Percentiles rank a stretch among this genome's conserved stretches.
Conservation (phyloP, 2,329 filamentous ascomycete genomes). For the Xylaria sp. region DNA sequence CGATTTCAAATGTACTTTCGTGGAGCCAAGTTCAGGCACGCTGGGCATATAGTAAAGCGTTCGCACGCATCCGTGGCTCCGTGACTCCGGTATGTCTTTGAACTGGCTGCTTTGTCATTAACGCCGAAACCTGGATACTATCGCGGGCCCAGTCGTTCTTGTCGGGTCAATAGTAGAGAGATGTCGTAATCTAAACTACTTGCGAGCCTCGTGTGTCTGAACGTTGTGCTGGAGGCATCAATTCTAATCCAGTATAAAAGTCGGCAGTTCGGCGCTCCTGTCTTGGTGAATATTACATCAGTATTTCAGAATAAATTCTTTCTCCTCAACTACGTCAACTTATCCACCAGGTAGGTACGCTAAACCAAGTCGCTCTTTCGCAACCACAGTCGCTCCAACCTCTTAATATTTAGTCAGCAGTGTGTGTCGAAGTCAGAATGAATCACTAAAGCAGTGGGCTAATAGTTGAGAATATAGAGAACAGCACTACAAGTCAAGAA, state of each 20-base stretch:
- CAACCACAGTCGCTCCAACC: not conserved
- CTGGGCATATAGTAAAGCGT: not conserved
- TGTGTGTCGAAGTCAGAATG: not conserved
- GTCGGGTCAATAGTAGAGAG: not conserved
- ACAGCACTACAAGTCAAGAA: not conserved
- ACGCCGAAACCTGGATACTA: conserved; percentile 8
- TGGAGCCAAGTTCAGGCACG: not conserved
- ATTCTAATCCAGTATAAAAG: not conserved
- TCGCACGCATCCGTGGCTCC: too few species aligned
- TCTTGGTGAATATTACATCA: not conserved
- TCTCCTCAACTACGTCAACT: not conserved
- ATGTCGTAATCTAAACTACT: not conserved
- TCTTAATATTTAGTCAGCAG: not conserved
- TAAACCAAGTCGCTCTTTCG: not conserved
- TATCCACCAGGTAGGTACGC: not conserved
- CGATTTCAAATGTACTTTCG: not conserved
- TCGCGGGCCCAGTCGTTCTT: not conserved
- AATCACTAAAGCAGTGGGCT: not conserved
- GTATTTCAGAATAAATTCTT: not conserved
- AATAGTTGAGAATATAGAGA: not conserved
- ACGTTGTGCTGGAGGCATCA: too few species aligned
- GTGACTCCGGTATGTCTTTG: too few species aligned
- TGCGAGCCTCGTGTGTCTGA: too few species aligned
- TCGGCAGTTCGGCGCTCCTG: not conserved
- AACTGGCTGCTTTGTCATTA: conserved; percentile 25